Evolutionary conservation across 139 green algal genomes (phyloP).

Genomic region (Chlorokybus atmophyticus): DNA sequence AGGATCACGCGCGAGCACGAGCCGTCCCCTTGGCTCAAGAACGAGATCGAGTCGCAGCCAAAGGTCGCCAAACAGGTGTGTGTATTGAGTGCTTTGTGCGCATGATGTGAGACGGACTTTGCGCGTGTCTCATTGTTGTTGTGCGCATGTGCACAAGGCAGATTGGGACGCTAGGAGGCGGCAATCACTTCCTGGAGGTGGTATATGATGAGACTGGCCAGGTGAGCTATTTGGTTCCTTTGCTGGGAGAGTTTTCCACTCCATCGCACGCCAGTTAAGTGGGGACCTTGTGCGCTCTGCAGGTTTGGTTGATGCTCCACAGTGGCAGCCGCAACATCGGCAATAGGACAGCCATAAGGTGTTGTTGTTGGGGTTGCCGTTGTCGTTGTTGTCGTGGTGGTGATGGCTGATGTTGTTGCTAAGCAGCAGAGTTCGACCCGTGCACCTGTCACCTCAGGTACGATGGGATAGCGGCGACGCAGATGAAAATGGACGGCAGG

Average conservation of each 20-base stretch:
- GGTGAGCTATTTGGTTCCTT: too few species aligned
- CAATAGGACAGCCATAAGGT: slow-evolving; percentile 30
- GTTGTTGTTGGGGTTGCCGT: too few species aligned
- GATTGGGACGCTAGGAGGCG: slow-evolving; percentile 31
- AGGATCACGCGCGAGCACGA: slow-evolving; percentile 15
- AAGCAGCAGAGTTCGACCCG: too few species aligned
- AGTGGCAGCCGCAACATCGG: slow-evolving; percentile 31
- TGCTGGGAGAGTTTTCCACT: too few species aligned
- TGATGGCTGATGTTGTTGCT: too few species aligned
- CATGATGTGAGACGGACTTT: too few species aligned
- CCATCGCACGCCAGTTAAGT: too few species aligned
- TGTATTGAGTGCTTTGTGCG: too few species aligned
- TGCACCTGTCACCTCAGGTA: too few species aligned
- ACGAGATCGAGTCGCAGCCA: not conserved
- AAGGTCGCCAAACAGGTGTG: not conserved
- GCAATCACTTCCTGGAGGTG: slow-evolving; percentile 31
- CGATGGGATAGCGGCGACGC: slow-evolving; percentile 3
- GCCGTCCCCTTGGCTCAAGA: slow-evolving; percentile 19
- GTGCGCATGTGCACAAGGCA: slow-evolving; percentile 14
- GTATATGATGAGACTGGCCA: not conserved
- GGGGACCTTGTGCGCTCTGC: slow-evolving; percentile 1
- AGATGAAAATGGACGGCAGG: not conserved
- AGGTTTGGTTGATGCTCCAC: slow-evolving; percentile 38
- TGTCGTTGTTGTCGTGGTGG: too few species aligned
- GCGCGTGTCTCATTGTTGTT: too few species aligned